Percentiles rank a stretch among this genome's conserved stretches.
These are phyloP conservation scores for Fusarium mexicanum DNA, from an alignment of 2,329 filamentous ascomycete genomes.

Conservation along the genomic window DNA sequence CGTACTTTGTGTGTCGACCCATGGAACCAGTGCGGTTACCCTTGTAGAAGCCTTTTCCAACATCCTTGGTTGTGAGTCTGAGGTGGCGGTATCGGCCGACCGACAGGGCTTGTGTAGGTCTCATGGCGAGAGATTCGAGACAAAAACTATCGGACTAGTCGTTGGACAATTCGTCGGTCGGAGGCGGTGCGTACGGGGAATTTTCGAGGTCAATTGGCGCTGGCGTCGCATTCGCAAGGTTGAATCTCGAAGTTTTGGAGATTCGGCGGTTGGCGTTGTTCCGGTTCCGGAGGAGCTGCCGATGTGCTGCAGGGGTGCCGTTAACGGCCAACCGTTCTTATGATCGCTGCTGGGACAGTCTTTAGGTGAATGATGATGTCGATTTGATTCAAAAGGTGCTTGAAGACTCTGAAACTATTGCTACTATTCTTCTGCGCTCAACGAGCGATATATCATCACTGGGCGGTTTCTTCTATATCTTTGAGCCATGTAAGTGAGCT, in stretches of 20 bases:
- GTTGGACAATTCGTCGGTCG: background rate
- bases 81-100: constrained; percentile 77
- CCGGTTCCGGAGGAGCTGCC: constrained; percentile 44
- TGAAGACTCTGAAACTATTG: background rate
- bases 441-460: background rate
- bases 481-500: constrained; percentile 33
- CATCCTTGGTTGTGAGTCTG: constrained; percentile 89
- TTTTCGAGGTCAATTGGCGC: constrained; percentile 16
- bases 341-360: background rate
- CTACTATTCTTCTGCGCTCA: background rate
- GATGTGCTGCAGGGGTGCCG: constrained; percentile 28
- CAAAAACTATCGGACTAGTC: background rate
- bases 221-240: constrained; percentile 12
- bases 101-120: constrained; percentile 73
- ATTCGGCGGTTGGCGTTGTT: constrained; percentile 40
- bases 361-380: background rate
- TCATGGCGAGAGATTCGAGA: constrained; percentile 58
- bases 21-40: constrained; percentile 89
- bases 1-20: constrained; percentile 84
- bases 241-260: constrained; percentile 36
- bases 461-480: background rate
- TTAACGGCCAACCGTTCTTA: constrained; percentile 5
- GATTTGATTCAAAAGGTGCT: background rate
- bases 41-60: constrained; percentile 96
- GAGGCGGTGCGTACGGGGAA: background rate